Evolutionary conservation across 1,284 basidiomycete genomes (phyloP), one percentile per base, ranked within the genome.

Genomic region (Papiliotrema nemorosa): DNA sequence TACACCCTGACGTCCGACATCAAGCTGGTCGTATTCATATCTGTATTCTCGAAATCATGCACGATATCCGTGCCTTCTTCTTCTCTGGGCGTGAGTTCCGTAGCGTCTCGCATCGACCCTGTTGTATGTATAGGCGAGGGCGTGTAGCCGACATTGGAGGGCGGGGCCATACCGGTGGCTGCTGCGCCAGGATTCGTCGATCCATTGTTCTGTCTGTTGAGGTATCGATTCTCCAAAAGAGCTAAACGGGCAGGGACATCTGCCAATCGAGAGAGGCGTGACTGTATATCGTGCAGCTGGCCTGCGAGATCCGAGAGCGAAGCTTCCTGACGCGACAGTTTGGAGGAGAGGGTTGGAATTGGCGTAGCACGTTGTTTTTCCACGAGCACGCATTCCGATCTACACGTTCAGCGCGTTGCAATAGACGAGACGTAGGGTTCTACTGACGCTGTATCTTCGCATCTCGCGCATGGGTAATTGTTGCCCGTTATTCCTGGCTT

Each of bases 1-100:
- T 48, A 48, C 37, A 48, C 22, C 20, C 46, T 48, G 16, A 34
- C 46, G 31, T 48, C 46, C 26, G 46, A 33, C 3, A 39, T 13
- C 34, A 48, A 18, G 10, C 38, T 39, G 12, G 37, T 48, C 26
- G 45, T 16, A 20, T 47, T 47, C 20, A 47, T 22, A 38, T 47
- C 45, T 9, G 45, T 25, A 10, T 36, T 31, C 34, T 37, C 45
- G 21, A 47, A 47, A 27, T 47, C 25, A 6, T 26, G 18, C 3
- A 47, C 34, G 16, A 47, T 35, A 13, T n/a, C 25, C 14, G 12
- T 20, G 3, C 20, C 35, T n/a, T 44, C 42, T 18, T 44, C 16
- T 9, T 10, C 13, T 20, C 20, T 21, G 12, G 12, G 10, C 36
- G 10, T 13, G 7, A 18, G 9, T 9, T 21, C 12, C 10, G 9